These are phyloP conservation scores for Cyclotella choctawhatcheeana DNA, from an alignment of 108 stramenopile genomes.

Conservation along the genomic window DNA sequence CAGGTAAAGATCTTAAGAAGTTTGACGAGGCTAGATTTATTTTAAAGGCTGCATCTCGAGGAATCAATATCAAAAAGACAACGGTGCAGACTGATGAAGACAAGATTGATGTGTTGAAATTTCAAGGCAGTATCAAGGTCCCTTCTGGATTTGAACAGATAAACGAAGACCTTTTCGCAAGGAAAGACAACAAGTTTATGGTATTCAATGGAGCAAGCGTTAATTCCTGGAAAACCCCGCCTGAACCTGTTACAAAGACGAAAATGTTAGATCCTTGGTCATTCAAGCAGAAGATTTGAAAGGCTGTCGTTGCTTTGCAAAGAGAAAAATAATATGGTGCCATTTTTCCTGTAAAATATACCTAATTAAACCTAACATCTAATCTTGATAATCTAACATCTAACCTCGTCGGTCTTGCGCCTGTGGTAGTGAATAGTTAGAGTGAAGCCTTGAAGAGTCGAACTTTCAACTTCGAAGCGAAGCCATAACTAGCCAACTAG, in stretches of 20 bases:
- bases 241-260: conserved; percentile 50
- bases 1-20: conserved; percentile 39
- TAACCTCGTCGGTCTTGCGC: too few species aligned
- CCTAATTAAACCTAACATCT: too few species aligned
- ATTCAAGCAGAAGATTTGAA: conserved; percentile 9
- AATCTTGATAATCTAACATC: too few species aligned
- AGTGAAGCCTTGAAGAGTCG: too few species aligned
- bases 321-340: too few species aligned
- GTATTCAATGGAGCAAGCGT: conserved; percentile 91
- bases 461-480: too few species aligned
- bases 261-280: conserved; percentile 19
- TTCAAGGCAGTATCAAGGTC: conserved; percentile 46
- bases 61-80: conserved; percentile 40
- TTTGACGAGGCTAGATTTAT: conserved; percentile 49
- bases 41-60: conserved; percentile 42
- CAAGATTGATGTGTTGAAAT: conserved; percentile 48
- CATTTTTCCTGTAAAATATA: too few species aligned
- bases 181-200: conserved; percentile 91
- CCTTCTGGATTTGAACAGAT: conserved; percentile 85
- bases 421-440: too few species aligned
- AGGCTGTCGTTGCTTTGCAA: too few species aligned
- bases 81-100: conserved; percentile 10
- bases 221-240: conserved; percentile 64
- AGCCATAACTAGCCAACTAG: too few species aligned
- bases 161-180: conserved; percentile 84